Percentiles rank a stretch among this genome's conserved stretches.
These are phyloP conservation scores for Eucalyptus erythrocorys DNA, from an alignment of 345 rosid species.

Conservation along the genomic window DNA sequence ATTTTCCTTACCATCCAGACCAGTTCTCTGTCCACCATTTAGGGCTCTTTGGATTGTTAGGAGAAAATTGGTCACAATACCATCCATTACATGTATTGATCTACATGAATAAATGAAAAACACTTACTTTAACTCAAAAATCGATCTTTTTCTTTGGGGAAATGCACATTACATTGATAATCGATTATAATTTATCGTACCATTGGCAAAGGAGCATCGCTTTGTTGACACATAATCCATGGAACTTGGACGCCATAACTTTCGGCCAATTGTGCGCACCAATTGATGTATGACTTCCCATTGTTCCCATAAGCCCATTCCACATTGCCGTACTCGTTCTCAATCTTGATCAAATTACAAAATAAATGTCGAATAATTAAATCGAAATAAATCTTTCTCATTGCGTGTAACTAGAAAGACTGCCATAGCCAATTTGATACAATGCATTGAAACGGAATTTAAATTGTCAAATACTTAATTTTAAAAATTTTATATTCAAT, in stretches of 20 bases:
- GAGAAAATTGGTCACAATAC: slow-evolving; percentile 21
- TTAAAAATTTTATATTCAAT: not conserved
- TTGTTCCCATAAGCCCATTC: slow-evolving; percentile 2
- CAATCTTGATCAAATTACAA: slow-evolving; percentile 10
- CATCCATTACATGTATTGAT: slow-evolving; percentile 27
- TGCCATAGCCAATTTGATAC: not conserved
- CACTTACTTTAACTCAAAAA: too few species aligned
- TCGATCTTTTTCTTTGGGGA: not conserved
- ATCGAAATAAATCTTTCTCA: too few species aligned
- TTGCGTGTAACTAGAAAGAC: not conserved
- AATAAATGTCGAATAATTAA: not conserved
- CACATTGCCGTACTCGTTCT: slow-evolving; percentile 33
- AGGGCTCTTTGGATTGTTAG: slow-evolving; percentile 10
- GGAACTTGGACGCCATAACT: slow-evolving; percentile 19
- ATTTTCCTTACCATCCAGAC: slow-evolving; percentile 21
- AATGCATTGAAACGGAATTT: not conserved
- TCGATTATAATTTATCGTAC: not conserved
- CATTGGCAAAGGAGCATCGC: slow-evolving; percentile 21
- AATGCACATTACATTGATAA: not conserved
- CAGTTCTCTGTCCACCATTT: slow-evolving; percentile 42
- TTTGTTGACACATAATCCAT: slow-evolving; percentile 39
- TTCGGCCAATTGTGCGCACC: slow-evolving; percentile 30
- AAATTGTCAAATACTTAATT: too few species aligned
- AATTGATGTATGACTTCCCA: slow-evolving; percentile 17
- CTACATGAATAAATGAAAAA: not conserved